Evolutionary conservation across 2,329 filamentous ascomycete genomes (phyloP).

Genomic region (Leptosphaerulina australis): DNA sequence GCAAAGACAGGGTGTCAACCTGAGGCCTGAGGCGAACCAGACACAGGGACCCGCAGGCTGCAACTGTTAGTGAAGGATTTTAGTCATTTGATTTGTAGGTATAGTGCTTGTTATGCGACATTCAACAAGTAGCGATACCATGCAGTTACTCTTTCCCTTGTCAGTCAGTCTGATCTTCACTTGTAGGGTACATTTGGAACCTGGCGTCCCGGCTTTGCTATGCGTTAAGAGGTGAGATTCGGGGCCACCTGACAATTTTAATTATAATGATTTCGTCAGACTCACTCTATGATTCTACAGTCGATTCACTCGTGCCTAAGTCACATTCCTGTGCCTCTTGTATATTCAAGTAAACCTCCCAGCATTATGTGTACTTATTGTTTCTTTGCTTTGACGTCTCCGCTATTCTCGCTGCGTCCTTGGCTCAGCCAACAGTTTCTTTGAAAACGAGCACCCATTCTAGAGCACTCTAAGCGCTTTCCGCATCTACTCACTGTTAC

Average conservation of each 20-base stretch:
- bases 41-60: conserved; percentile 66
- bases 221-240: conserved; percentile 35
- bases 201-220: conserved; percentile 36
- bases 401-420: too few relatives aligned
- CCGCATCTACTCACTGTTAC: conserved; percentile 17
- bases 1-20: conserved; percentile 68
- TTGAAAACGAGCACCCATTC: conserved; percentile 13
- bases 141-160: conserved; percentile 9
- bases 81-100: conserved; percentile 17
- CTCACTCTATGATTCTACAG: conserved; percentile 8
- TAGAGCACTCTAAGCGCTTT: neutral
- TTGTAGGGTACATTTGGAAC: conserved; percentile 31
- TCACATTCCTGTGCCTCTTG: neutral
- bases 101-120: conserved; percentile 13
- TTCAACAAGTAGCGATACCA: conserved; percentile 12
- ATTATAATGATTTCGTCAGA: conserved; percentile 33
- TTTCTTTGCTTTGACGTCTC: too few relatives aligned
- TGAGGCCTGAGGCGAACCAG: conserved; percentile 65
- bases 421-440: conserved; percentile 7
- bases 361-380: neutral
- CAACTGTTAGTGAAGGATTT: conserved; percentile 61
- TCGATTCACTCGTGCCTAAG: neutral
- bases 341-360: neutral
- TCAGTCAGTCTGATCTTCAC: conserved; percentile 20
- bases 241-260: conserved; percentile 43